phyloP scores from a whole-genome alignment of 176 grass and related monocot species.

The Aegilops sharonensis region DNA sequence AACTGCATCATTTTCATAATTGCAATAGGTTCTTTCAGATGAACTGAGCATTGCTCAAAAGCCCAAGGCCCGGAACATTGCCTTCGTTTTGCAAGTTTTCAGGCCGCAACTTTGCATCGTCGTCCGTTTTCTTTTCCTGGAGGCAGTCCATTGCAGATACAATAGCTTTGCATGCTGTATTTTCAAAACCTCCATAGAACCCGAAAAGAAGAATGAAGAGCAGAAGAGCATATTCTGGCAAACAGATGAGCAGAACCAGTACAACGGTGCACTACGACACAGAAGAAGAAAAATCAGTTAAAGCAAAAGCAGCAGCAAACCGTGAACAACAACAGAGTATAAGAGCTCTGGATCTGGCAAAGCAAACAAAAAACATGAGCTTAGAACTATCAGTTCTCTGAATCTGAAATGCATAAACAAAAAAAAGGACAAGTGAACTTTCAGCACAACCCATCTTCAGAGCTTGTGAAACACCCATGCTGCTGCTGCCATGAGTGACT shows the following conservation, averaged over 20 bases:
- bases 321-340: neutral
- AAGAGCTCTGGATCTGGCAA: neutral
- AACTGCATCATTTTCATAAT: too few relatives aligned
- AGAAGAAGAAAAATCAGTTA: neutral
- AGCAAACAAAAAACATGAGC: neutral
- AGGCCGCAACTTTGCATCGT: too few relatives aligned
- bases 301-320: neutral
- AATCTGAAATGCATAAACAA: neutral
- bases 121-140: too few relatives aligned
- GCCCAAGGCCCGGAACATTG: too few relatives aligned
- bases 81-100: too few relatives aligned
- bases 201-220: too few relatives aligned
- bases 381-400: neutral
- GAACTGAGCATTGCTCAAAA: too few relatives aligned
- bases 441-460: neutral
- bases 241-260: neutral
- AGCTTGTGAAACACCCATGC: neutral
- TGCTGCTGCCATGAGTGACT: neutral
- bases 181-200: too few relatives aligned
- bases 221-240: neutral
- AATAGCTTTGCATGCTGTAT: too few relatives aligned
- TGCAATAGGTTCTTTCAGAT: too few relatives aligned
- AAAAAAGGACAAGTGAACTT: neutral
- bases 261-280: neutral
- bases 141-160: too few relatives aligned